Conservation (phyloP, 73 alveolate genomes). For the Tetrahymena thermophila region DNA sequence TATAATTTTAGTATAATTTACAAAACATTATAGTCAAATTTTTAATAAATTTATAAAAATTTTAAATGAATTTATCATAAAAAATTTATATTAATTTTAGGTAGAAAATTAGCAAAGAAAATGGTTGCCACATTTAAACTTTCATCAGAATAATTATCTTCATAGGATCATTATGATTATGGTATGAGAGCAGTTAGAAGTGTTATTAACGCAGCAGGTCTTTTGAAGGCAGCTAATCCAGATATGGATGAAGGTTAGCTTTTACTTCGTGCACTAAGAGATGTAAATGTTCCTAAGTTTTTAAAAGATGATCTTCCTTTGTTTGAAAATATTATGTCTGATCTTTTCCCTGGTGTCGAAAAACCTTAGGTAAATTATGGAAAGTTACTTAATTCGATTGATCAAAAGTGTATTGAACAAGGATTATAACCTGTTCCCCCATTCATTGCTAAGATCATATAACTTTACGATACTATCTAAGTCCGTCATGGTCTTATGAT, state of each 20-base stretch:
- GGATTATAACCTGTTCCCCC: conserved; percentile 86
- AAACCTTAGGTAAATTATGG: conserved; percentile 86
- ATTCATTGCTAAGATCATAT: conserved; percentile 90
- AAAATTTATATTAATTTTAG: conserved; percentile 4
- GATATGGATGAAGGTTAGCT: conserved; percentile 93
- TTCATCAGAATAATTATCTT: conserved; percentile 89
- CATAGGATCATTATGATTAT: conserved; percentile 92
- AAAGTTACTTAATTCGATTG: conserved; percentile 59
- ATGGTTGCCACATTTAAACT: conserved; percentile 86
- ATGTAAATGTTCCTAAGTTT: conserved; percentile 97
- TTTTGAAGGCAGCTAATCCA: conserved; percentile 73
- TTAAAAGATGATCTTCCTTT: conserved; percentile 98
- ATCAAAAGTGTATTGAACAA: conserved; percentile 60
- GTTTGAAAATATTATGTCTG: conserved; percentile 94
- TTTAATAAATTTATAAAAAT: too few relatives aligned
- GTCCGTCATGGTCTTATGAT: conserved; percentile 96
- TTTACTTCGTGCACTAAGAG: conserved; percentile 95
- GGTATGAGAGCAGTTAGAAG: conserved; percentile 98
- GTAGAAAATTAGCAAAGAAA: conserved; percentile 75
- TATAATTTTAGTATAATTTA: too few relatives aligned
- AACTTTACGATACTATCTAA: conserved; percentile 93
- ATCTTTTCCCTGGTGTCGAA: conserved; percentile 98
- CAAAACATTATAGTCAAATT: too few relatives aligned
- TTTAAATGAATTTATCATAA: too few relatives aligned
- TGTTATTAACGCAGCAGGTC: conserved; percentile 89